Evolutionary conservation across 768 basidiomycete species (phyloP).

Genomic region (Coprinopsis cinerea): DNA sequence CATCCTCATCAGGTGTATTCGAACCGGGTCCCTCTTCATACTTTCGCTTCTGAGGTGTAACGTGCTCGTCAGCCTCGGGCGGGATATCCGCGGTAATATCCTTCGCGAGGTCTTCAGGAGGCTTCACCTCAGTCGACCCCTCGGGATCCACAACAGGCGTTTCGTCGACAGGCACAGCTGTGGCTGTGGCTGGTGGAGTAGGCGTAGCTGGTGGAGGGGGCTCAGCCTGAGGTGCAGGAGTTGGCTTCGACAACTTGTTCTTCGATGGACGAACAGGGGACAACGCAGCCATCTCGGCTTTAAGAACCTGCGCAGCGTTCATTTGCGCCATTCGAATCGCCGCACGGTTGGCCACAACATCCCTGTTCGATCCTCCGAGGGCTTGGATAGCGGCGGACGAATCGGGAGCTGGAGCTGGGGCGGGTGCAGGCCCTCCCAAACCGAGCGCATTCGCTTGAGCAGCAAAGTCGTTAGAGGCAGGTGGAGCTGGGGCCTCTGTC

Average conservation of each 20-base stretch:
- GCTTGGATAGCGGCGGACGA: slow-evolving; percentile 62
- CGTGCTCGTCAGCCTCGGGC: slow-evolving; percentile 14
- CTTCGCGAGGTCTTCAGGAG: too few species aligned
- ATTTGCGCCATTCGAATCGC: slow-evolving; percentile 95
- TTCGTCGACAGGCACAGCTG: slow-evolving; percentile 8
- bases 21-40: slow-evolving; percentile 42
- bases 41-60: slow-evolving; percentile 35
- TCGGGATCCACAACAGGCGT: not conserved
- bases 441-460: slow-evolving; percentile 75
- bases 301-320: slow-evolving; percentile 91
- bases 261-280: slow-evolving; percentile 35
- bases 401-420: slow-evolving; percentile 52
- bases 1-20: slow-evolving; percentile 35
- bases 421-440: slow-evolving; percentile 56
- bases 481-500: slow-evolving; percentile 22
- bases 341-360: slow-evolving; percentile 84
- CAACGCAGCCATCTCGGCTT: slow-evolving; percentile 74
- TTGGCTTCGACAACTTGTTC: too few species aligned
- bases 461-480: slow-evolving; percentile 70
- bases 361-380: slow-evolving; percentile 80
- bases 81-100: too few species aligned
- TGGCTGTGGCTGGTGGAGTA: not conserved
- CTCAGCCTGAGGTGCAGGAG: too few species aligned
- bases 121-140: slow-evolving; percentile 7
- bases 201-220: not conserved